These are phyloP conservation scores for Choanephora cucurbitarum DNA, from an alignment of 371 early-diverging fungal genomes.

Conservation along the genomic window DNA sequence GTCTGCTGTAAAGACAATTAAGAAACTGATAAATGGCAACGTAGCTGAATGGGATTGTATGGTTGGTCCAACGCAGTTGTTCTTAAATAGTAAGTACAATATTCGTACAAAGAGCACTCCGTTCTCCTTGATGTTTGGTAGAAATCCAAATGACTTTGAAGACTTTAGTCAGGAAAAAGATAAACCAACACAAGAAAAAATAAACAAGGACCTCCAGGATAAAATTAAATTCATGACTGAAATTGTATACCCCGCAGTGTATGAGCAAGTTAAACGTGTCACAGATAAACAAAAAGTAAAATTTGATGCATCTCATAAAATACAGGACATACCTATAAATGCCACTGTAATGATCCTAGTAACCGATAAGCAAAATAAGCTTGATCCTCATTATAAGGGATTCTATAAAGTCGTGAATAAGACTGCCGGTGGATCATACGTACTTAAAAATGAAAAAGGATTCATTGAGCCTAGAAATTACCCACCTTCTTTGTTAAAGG, in stretches of 20 bases:
- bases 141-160: conserved; percentile 14
- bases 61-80: conserved; percentile 24
- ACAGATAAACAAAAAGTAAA: background rate
- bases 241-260: background rate
- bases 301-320: background rate
- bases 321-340: background rate
- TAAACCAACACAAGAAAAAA: background rate
- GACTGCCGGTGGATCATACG: background rate
- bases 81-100: conserved; percentile 15
- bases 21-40: conserved; percentile 17
- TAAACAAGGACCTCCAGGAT: background rate
- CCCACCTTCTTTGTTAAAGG: conserved; percentile 1
- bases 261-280: background rate
- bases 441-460: background rate
- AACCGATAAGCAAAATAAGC: background rate
- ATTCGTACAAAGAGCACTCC: conserved; percentile 9
- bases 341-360: background rate
- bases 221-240: conserved; percentile 1
- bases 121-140: conserved; percentile 19
- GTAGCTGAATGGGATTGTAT: conserved; percentile 23
- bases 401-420: background rate
- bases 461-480: background rate
- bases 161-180: conserved; percentile 7
- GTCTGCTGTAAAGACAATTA: conserved; percentile 15
- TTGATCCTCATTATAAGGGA: background rate